phyloP scores from a whole-genome alignment of 2,329 filamentous ascomycete species.

The Aspergillus aculeatus region DNA sequence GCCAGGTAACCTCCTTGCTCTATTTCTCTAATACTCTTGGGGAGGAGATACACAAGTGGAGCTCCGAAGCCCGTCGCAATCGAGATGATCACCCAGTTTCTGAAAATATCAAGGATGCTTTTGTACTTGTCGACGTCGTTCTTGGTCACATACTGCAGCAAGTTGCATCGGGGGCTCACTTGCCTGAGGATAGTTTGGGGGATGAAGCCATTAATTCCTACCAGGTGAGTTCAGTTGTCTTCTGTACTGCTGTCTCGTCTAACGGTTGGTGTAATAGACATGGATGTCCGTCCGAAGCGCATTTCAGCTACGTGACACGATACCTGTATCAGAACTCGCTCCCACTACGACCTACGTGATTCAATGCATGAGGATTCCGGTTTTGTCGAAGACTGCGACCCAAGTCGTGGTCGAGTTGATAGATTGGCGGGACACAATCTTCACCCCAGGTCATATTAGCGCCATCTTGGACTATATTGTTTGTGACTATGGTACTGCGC shows the following conservation, averaged over 20 bases:
- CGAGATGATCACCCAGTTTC: conserved; percentile 16
- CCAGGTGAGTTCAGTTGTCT: conserved; percentile 28
- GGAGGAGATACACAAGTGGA: conserved; percentile 37
- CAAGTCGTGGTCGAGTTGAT: conserved; percentile 38
- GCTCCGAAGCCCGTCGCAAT: conserved; percentile 21
- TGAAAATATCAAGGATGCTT: conserved; percentile 38
- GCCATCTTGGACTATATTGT: conserved; percentile 35
- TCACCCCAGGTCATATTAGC: conserved; percentile 27
- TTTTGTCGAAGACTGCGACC: conserved; percentile 31
- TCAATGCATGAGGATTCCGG: conserved; percentile 25
- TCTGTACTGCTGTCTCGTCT: neutral
- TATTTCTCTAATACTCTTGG: conserved; percentile 43
- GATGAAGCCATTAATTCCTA: conserved; percentile 38
- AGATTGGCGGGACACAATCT: conserved; percentile 27
- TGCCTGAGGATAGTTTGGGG: conserved; percentile 24
- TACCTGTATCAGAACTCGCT: conserved; percentile 20
- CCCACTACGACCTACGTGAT: conserved; percentile 26
- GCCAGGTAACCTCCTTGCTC: conserved; percentile 35
- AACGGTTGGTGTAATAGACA: conserved; percentile 23
- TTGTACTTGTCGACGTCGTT: conserved; percentile 38
- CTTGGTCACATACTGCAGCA: conserved; percentile 33
- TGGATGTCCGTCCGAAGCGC: conserved; percentile 36
- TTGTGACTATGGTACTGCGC: conserved; percentile 33
- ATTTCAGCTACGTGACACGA: conserved; percentile 22
- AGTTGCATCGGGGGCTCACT: conserved; percentile 18